Conservation (phyloP, 495 filamentous ascomycete genomes). For the Xylaria intraflava region DNA sequence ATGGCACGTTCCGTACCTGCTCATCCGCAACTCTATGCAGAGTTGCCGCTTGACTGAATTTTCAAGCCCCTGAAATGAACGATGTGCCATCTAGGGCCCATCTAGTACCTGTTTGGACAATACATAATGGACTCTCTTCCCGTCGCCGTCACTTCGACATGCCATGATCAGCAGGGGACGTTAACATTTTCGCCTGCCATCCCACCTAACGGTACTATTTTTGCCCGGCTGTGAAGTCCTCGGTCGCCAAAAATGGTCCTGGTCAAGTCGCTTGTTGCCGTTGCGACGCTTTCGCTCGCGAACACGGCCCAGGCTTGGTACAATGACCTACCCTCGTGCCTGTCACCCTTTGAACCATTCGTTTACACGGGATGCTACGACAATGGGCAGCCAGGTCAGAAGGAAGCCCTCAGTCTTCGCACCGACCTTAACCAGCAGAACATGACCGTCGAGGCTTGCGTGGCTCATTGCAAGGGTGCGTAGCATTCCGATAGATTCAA, state of each 20-base stretch:
- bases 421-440: conserved; percentile 29
- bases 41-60: neutral
- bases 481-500: neutral
- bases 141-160: neutral
- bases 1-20: too few relatives aligned
- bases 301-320: conserved; percentile 29
- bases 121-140: conserved; percentile 2
- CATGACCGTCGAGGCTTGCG: conserved; percentile 48
- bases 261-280: conserved; percentile 11
- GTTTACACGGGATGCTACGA: conserved; percentile 48
- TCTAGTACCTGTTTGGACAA: neutral
- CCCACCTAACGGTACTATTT: neutral
- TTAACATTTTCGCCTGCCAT: neutral
- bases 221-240: neutral
- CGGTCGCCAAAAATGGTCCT: neutral
- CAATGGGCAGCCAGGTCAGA: conserved; percentile 25
- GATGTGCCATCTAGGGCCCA: too few relatives aligned
- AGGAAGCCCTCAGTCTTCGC: conserved; percentile 36
- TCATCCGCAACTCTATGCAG: neutral
- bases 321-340: conserved; percentile 34
- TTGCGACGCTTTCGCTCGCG: conserved; percentile 29
- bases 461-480: conserved; percentile 46
- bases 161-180: conserved; percentile 3
- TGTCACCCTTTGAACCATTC: conserved; percentile 40
- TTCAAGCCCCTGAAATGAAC: neutral